These are phyloP conservation scores for Selenicereus undatus DNA, from an alignment of 148 eudicot species.

Conservation along the genomic window DNA sequence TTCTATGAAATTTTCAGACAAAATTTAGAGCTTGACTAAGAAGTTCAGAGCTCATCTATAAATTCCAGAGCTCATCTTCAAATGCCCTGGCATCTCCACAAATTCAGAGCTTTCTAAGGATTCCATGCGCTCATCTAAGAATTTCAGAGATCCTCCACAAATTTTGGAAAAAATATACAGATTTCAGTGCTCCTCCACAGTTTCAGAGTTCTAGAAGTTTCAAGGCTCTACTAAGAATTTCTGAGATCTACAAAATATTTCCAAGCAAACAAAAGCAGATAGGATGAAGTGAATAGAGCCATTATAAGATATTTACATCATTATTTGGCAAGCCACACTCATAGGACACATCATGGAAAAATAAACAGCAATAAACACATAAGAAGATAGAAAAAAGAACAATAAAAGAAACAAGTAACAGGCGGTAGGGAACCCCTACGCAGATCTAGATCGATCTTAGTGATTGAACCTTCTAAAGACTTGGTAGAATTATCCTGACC, in stretches of 20 bases:
- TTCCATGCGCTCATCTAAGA: neutral
- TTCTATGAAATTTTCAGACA: neutral
- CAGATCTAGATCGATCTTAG: too few relatives aligned
- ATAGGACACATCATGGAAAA: too few relatives aligned
- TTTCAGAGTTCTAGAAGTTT: neutral
- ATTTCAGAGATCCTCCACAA: neutral
- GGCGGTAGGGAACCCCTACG: too few relatives aligned
- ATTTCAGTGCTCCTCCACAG: neutral
- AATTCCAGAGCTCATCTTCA: neutral
- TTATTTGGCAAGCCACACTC: too few relatives aligned
- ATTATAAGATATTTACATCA: too few relatives aligned
- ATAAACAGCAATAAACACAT: too few relatives aligned
- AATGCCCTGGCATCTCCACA: neutral
- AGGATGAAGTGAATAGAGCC: too few relatives aligned
- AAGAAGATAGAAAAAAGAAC: too few relatives aligned
- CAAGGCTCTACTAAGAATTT: neutral
- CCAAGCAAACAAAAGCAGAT: too few relatives aligned
- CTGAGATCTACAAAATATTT: neutral
- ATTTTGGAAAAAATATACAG: neutral
- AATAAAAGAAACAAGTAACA: too few relatives aligned
- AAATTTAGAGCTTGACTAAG: neutral
- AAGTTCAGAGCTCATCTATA: neutral
- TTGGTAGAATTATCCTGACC: too few relatives aligned
- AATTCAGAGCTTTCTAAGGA: neutral
- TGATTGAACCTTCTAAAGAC: too few relatives aligned